phyloP scores from a whole-genome alignment of 2,329 filamentous ascomycete species.

The Pseudocercospora pini-densiflorae region DNA sequence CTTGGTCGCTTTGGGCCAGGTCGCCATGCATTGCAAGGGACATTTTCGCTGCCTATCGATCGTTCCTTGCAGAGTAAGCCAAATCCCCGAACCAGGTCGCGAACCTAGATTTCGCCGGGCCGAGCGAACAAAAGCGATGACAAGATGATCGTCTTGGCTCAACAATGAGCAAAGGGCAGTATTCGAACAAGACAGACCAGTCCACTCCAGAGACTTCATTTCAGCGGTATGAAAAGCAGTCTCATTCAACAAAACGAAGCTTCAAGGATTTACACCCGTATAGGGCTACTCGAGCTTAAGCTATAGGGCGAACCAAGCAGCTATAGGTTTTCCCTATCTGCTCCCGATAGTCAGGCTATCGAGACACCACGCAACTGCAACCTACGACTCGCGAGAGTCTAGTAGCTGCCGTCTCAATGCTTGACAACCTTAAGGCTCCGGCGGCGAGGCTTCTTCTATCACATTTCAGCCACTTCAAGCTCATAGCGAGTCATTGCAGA shows the following conservation, averaged over 20 bases:
- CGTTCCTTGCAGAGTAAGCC: constrained; percentile 6
- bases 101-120: background rate
- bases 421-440: background rate
- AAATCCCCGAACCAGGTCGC: background rate
- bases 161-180: background rate
- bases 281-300: background rate
- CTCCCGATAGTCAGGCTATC: background rate
- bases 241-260: background rate
- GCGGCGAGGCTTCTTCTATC: background rate
- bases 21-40: background rate
- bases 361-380: too few relatives aligned
- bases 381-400: background rate
- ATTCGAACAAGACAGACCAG: background rate
- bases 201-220: background rate
- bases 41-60: background rate
- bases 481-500: background rate
- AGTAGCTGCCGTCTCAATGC: background rate
- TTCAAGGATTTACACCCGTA: background rate
- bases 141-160: background rate
- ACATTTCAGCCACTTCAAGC: background rate
- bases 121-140: background rate
- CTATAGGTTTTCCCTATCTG: background rate
- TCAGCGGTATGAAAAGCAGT: background rate
- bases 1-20: background rate
- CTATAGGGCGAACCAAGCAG: background rate